A percentile compares a stretch with the other conserved stretches of the same genome.
Conservation (phyloP, 23 red algal genomes). For the Gracilaria domingensis region DNA sequence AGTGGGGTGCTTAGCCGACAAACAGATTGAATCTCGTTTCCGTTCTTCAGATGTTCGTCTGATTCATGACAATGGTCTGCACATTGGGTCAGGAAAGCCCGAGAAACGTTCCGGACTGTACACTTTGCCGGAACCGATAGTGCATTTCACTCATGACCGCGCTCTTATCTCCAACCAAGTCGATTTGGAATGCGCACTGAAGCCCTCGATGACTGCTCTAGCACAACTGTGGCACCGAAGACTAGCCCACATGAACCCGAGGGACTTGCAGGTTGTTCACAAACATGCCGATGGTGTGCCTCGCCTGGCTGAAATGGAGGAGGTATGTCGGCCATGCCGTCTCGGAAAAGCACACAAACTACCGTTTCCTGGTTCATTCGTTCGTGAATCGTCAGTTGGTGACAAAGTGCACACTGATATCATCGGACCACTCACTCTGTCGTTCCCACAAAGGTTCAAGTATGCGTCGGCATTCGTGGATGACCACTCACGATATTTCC, state of each 20-base stretch:
- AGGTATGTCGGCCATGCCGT: conserved; percentile 22
- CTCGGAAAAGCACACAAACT: conserved; percentile 33
- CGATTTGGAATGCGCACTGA: too few relatives aligned
- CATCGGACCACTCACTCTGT: neutral
- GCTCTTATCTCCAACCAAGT: too few relatives aligned
- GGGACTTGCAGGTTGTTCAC: conserved; percentile 25
- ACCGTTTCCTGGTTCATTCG: conserved; percentile 4
- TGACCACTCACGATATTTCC: conserved; percentile 33
- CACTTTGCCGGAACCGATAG: conserved; percentile 5
- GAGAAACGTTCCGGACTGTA: conserved; percentile 12
- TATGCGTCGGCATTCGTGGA: conserved; percentile 50
- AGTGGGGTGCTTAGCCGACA: conserved; percentile 21
- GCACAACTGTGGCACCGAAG: conserved; percentile 26
- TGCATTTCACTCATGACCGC: too few relatives aligned
- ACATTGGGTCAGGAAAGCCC: neutral
- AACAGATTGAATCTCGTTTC: conserved; percentile 28
- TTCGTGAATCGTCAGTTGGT: neutral
- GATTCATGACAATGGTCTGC: neutral
- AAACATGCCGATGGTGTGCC: conserved; percentile 40
- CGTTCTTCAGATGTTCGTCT: conserved; percentile 20
- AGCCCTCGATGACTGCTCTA: neutral
- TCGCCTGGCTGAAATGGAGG: neutral
- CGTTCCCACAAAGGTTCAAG: conserved; percentile 14
- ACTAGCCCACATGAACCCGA: conserved; percentile 31
- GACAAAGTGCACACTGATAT: conserved; percentile 35